A percentile compares a stretch with the other conserved stretches of the same genome.
Evolutionary conservation across 1,139 yeast species (phyloP).

Genomic region (Geotrichum candidum): DNA sequence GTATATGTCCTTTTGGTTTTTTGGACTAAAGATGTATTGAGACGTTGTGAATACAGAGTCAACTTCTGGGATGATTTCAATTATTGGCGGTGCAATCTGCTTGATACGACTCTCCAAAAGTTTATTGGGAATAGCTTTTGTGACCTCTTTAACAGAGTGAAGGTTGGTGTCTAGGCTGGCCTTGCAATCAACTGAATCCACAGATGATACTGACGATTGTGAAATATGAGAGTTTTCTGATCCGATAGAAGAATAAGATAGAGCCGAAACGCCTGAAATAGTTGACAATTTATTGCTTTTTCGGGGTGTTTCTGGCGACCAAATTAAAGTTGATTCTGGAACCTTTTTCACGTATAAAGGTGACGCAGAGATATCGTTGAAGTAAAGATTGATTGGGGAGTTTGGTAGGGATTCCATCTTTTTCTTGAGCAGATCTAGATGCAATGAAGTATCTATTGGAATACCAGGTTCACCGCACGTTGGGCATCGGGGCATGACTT

Average conservation of each 20-base stretch:
- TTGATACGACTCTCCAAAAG: constrained; percentile 14
- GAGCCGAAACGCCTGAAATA: background rate
- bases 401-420: constrained; percentile 16
- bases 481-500: constrained; percentile 27
- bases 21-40: background rate
- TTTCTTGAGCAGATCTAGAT: constrained; percentile 24
- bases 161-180: background rate
- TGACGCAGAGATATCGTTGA: background rate
- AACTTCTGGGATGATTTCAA: constrained; percentile 21
- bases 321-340: background rate
- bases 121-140: constrained; percentile 15
- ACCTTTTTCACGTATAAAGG: background rate
- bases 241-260: constrained; percentile 9
- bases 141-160: constrained; percentile 9
- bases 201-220: constrained; percentile 7
- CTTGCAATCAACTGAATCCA: background rate
- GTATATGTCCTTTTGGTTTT: constrained; percentile 9
- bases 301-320: background rate
- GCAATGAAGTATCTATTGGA: constrained; percentile 22
- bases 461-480: constrained; percentile 26
- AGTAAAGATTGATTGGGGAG: background rate
- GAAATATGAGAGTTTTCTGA: constrained; percentile 7
- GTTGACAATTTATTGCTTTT: constrained; percentile 8
- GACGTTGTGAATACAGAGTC: constrained; percentile 15
- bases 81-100: constrained; percentile 16